Evolutionary conservation across 2,329 filamentous ascomycete species (phyloP), one percentile per base, ranked within the genome.

Genomic region (Alternaria brassicicola): DNA sequence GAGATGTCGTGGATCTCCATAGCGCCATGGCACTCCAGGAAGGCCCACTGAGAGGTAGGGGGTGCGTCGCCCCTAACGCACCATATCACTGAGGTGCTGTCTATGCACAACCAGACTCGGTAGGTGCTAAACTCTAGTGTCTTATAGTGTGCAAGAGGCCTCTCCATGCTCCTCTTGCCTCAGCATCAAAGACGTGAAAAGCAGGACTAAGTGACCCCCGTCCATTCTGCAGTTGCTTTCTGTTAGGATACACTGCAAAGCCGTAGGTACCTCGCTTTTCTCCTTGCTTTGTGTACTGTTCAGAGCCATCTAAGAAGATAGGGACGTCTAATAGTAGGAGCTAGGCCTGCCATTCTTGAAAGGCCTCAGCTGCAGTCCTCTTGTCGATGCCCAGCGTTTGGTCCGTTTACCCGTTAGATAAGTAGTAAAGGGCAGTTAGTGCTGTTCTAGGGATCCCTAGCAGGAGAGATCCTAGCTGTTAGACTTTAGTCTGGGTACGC

Each of bases 301-400:
- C 50, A 38, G 49, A 58, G 10, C 49, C 45, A 33, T 58, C 55
- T 21, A 43, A 58, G 55, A 58, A 58, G 43, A 58, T 54, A n/a
- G 55, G 33, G 0, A 53, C 30, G 28, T 58, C 55, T 35, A n/a
- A 3, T 25, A 8, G 17, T n/a, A 7, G 13, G 42, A 35, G 31
- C 15, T 35, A 9, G 8, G 31, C 31, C 31, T 6, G n/a, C 52
- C 38, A 55, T 31, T n/a, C 21, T 23, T 28, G 50, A 28, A 47
- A 35, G 23, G 52, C 45, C 6, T 38, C 30, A 36, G 45, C 42
- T 26, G 31, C 31, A 38, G 38, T 46, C 36, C 49, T 47, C 30
- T 51, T 33, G 28, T 28, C 30, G 19, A n/a, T 7, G 3, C 30
- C 21, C 10, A n/a, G 19, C 15, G 41, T 53, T 7, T 21, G 51